Conservation (phyloP, 2,329 filamentous ascomycete species). For the Ophiocordyceps australis region DNA sequence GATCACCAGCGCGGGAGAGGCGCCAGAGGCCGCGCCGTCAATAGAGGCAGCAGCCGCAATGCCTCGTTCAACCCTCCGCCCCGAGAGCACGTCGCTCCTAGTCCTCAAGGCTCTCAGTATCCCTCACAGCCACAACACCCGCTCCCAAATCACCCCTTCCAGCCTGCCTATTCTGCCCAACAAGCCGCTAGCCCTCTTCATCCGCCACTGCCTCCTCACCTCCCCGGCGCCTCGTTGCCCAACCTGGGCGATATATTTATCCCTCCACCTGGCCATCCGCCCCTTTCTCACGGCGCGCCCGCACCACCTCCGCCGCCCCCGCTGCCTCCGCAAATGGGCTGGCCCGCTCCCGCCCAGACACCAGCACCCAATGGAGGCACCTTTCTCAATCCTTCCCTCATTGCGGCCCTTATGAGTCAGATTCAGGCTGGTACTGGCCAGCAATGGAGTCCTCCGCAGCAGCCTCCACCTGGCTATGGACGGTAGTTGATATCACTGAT, state of each 20-base stretch:
- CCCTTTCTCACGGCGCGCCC: conserved; percentile 9
- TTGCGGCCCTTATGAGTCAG: conserved; percentile 28
- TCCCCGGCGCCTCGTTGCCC: conserved; percentile 8
- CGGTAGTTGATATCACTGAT: no score
- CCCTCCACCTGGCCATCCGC: conserved; percentile 11
- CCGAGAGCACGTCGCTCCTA: conserved; percentile 23
- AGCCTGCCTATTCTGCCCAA: conserved; percentile 3
- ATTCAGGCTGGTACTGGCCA: conserved; percentile 17
- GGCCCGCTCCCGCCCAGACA: conserved; percentile 8
- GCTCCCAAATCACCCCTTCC: conserved; percentile 5
- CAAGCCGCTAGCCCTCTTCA: no score
- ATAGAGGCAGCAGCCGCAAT: conserved; percentile 20
- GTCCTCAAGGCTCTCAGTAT: conserved; percentile 12
- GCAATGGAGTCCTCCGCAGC: conserved; percentile 9
- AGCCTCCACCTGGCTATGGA: not conserved
- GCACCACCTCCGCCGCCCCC: conserved; percentile 19
- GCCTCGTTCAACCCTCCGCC: conserved; percentile 10
- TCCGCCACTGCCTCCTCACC: conserved; percentile 3
- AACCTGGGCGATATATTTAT: conserved; percentile 26
- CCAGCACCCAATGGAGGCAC: conserved; percentile 16
- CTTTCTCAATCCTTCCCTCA: conserved; percentile 40
- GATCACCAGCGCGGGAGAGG: conserved; percentile 26
- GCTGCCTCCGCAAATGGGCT: conserved; percentile 22
- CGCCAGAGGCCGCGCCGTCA: conserved; percentile 20
- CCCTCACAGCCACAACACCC: conserved; percentile 6